Evolutionary conservation across 2,329 filamentous ascomycete genomes (phyloP), one percentile per base, ranked within the genome.

Genomic region (Fusarium camptoceras): DNA sequence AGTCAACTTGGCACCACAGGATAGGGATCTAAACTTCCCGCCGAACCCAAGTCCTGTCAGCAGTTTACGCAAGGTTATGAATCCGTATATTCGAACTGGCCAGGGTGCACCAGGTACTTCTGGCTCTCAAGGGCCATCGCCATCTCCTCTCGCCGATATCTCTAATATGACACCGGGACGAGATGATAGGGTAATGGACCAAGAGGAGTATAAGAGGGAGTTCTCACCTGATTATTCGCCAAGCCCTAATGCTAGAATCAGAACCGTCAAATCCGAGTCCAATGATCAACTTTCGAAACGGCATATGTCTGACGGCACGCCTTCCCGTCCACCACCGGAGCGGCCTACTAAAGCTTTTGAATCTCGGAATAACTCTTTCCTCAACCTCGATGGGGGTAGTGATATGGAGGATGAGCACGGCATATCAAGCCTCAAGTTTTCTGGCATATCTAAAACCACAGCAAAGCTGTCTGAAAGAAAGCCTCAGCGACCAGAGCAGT

Each of bases 11-110:
- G 59, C 80, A 28, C 71, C 78, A 12, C 59, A 75, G 25, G 77
- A 78, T 50, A 76, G 77, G 51, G 70, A 77, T 20, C 71, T 76
- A 30, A 74, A 74, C 28, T 70, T 75, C 6, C 78, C 80, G 53
- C 76, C 81, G 12, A 80, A 84, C 67, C 83, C 83, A 39, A 94
- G 89, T 74, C 90, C 93, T 18, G 88, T 91, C 39, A 96, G 92
- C 78, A 97, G 94, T 80, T 83, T 97, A 72, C 89, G 93, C 64
- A 88, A 93, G 80, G 92, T 93, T 55, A 97, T 97, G 94, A 92
- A 91, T 80, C 94, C 93, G 9, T 98, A 94, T 78, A 82, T 97
- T 22, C 81, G 80, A 56, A 77, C 73, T 31, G 80, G 76, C 56
- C 76, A 76, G 8, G 65, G 61, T 31, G 66, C 68, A 16, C 72